Base-by-base conservation (phyloP, 1,284 basidiomycete species). In the Ustilago tritici region DNA sequence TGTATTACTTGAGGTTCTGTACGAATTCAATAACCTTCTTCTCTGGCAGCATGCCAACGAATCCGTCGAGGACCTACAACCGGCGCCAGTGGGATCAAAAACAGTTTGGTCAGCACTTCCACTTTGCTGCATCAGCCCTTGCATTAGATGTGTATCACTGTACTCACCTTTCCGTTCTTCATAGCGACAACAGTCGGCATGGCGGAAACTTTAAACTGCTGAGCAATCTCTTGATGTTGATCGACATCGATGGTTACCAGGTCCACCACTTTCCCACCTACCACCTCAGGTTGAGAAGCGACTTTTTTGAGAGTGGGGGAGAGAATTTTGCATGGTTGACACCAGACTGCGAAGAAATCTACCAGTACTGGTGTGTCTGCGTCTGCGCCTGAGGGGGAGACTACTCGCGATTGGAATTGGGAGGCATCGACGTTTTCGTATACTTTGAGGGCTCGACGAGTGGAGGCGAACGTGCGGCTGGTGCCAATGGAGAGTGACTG, bases 271-370 rank as follows among this genome's bases (percentile, higher is more conserved):
- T 69, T 76, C 8, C 73, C 76, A 9, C 61, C 71, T 0, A 80
- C 75, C 2, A 78, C 28, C 2, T 63, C 59, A 2, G 77, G 72
- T 8, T 67, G 47, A n/a, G 56, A 56, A 0, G 75, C 79, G 5
- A 81, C 65, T 31, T 79, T 79, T 11, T 73, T 65, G 9, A 81
- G 65, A 0, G 75, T 40, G 1, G 79, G 79, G 4, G 79, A 80
- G 49, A 83, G 81, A 43, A 81, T 68, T 43, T 83, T 83, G 70
- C 81, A 81, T 2, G 81, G 81, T 49, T 76, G 72, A 41, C 81
- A 82, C 81, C 81, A 82, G 19, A 74, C 76, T 0, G 81, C 81
- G 60, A 61, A 77, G 47, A 82, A 82, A 61, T 82, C 81, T n/a
- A 82, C 79, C 6, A 82, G 69, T 1, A 82, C 63, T 4, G 66